Evolutionary conservation across 139 green algal species (phyloP), one percentile per base, ranked within the genome.

Genomic region (Gonium pectorale): DNA sequence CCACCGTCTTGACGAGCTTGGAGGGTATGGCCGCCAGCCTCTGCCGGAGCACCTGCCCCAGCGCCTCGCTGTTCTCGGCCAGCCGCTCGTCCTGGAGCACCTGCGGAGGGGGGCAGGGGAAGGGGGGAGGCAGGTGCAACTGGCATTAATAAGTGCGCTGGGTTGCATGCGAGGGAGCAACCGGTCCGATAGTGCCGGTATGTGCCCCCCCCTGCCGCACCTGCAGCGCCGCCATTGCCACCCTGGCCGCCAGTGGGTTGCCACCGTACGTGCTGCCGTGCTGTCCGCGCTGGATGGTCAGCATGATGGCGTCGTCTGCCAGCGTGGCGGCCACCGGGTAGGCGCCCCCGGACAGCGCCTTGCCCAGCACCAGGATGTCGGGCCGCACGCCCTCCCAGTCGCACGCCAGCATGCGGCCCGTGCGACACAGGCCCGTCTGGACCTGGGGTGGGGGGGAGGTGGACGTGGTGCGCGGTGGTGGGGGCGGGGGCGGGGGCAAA

Each of bases 291-390:
- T 88, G 87, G 56, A 98, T 97, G 15, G 93, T 97, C 37, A 98
- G 90, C 95, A 98, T 98, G 62, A 98, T 86, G 54, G 97, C 93
- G 71, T 98, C 92, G 43, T 94, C 49, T 0, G 94, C 94, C 59
- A 99, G 93, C 52, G 99, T 97, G 1, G 96, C 97, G 19, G 92
- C 96, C 62, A 99, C 97, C 8, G 97, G 97, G 89, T 98, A 96
- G 49, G 96, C 93, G 52, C 96, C 87, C n/a, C 87, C 83, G 75
- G 60, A 83, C 15, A 91, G 84, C 1, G 88, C 88, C 88, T 91
- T 91, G 73, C 96, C 97, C 66, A 99, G 91, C 29, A 99, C 92
- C 29, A 98, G 89, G 62, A 99, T 94, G 89, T 99, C 97, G 15
- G 97, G 97, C 44, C 87, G 87, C 19, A 98, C 90, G 62, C 85